Evolutionary conservation across 1,139 yeast genomes (phyloP).

Genomic region (Saccharomyces hybrid): DNA sequence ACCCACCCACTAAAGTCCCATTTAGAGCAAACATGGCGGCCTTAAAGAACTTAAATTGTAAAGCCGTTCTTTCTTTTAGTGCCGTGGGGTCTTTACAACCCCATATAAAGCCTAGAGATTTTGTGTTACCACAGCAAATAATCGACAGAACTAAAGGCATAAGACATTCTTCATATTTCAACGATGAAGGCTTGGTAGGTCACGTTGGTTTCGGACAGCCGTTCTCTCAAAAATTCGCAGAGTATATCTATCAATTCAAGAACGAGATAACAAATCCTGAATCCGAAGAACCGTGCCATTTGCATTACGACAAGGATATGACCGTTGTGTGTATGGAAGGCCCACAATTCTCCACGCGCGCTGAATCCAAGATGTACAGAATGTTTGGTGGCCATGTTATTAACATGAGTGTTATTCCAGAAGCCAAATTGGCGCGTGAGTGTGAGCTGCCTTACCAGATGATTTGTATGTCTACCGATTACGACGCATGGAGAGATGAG

Average conservation of each 20-base stretch:
- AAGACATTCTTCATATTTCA: slow-evolving; percentile 79
- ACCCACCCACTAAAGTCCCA: slow-evolving; percentile 88
- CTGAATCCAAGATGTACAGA: slow-evolving; percentile 87
- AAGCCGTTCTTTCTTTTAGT: slow-evolving; percentile 82
- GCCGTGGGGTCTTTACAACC: slow-evolving; percentile 94
- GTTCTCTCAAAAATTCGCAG: slow-evolving; percentile 67
- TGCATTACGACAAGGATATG: slow-evolving; percentile 49
- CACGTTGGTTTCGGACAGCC: slow-evolving; percentile 98
- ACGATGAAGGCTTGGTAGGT: slow-evolving; percentile 85
- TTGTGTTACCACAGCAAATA: slow-evolving; percentile 89
- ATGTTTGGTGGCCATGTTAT: slow-evolving; percentile 91
- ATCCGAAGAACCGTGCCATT: slow-evolving; percentile 24
- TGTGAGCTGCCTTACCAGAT: slow-evolving; percentile 95
- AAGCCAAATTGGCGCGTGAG: slow-evolving; percentile 91
- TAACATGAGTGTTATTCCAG: slow-evolving; percentile 95
- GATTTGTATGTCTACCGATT: slow-evolving; percentile 98
- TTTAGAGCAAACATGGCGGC: slow-evolving; percentile 94
- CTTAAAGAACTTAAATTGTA: slow-evolving; percentile 76
- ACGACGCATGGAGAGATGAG: slow-evolving; percentile 94
- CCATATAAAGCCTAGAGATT: slow-evolving; percentile 87
- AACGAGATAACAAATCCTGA: slow-evolving; percentile 49
- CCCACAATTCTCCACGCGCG: slow-evolving; percentile 94
- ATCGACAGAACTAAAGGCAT: slow-evolving; percentile 96
- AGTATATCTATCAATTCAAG: slow-evolving; percentile 50
- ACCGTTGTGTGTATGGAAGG: slow-evolving; percentile 98